Base-by-base conservation (phyloP, 2,329 filamentous ascomycete genomes). In the Madurella fahalii region DNA sequence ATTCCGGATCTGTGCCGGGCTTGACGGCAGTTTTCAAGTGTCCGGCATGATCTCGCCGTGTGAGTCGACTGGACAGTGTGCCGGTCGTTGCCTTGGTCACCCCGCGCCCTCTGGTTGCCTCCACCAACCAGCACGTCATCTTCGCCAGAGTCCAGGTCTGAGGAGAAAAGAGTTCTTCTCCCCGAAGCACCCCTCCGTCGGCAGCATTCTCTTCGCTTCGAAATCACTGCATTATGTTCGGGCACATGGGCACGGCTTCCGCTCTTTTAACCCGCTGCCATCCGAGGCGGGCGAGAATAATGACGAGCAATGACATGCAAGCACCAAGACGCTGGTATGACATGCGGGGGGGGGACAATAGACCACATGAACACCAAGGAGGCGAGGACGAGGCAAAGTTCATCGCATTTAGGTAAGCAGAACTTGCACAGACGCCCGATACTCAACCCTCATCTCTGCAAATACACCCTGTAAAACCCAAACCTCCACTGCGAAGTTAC, bases 11-110 rank as follows among this genome's bases (percentile, higher is more conserved):
- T 16, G 17, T 18, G 32, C n/a, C n/a, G n/a, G n/a, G n/a, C n/a
- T 8, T 30, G 40, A 5, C 40, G 41, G 30, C 13, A 18, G 39
- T 13, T 16, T 16, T 17, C 13, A 18, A 44, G 12, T 16, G 8
- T 17, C 13, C 42, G 34, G 52, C 47, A 25, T 55, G 53, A 48
- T 52, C 50, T 52, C 18, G 40, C 53, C 53, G 53, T 40, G 45
- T 55, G 53, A 52, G 48, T 52, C 49, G 53, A 45, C 45, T 16
- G 48, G 39, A 25, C 7, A 25, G 3, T 25, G 25, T 25, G 25
- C 25, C 25, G 25, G 44, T 25, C 17, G 37, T 16, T 40, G 41
- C 25, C 11, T 16, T 8, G 12, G 17, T 45, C 42, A 37, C 47
- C 37, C 47, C 47, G 37, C 52, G 43, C 18, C 30, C 17, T 42